A percentile compares a stretch with the other conserved stretches of the same genome.
Evolutionary conservation across 768 basidiomycete genomes (phyloP).

Genomic region (Phallus indusiatus): DNA sequence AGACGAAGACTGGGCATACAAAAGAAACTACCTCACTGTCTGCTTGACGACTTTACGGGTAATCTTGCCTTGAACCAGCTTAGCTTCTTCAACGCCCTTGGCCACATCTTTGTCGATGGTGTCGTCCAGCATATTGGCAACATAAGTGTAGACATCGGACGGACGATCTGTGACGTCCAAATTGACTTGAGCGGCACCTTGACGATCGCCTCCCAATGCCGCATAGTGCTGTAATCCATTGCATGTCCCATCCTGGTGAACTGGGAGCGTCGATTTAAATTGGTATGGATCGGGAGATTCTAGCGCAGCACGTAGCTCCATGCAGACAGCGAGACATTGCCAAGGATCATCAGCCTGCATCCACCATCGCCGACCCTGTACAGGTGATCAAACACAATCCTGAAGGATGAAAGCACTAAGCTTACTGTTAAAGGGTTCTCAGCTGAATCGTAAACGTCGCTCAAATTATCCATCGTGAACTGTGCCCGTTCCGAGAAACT

Average conservation of each 20-base stretch:
- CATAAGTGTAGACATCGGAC: conserved; percentile 90
- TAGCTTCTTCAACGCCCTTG: conserved; percentile 43
- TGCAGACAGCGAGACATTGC: conserved; percentile 92
- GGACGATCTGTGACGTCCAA: conserved; percentile 75
- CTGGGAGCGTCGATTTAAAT: conserved; percentile 64
- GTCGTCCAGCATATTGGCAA: conserved; percentile 77
- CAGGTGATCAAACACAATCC: background rate
- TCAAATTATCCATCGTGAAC: conserved; percentile 64
- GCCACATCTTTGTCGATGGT: conserved; percentile 47
- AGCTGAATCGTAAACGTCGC: conserved; percentile 76
- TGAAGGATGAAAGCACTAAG: conserved; percentile 9
- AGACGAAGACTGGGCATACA: background rate
- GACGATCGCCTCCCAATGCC: conserved; percentile 85
- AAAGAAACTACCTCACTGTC: conserved; percentile 45
- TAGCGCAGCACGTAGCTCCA: conserved; percentile 77
- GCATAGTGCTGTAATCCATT: conserved; percentile 99
- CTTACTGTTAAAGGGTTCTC: conserved; percentile 66
- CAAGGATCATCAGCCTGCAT: conserved; percentile 86
- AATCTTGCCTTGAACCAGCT: conserved; percentile 64
- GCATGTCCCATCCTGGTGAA: conserved; percentile 98
- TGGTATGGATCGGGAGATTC: conserved; percentile 52
- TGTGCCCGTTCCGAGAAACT: conserved; percentile 86
- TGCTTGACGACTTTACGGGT: conserved; percentile 96
- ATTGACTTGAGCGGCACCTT: conserved; percentile 90
- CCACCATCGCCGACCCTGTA: conserved; percentile 81